Evolutionary conservation across 2,329 filamentous ascomycete species (phyloP).

Genomic region (Domatiomyces catenatus): DNA sequence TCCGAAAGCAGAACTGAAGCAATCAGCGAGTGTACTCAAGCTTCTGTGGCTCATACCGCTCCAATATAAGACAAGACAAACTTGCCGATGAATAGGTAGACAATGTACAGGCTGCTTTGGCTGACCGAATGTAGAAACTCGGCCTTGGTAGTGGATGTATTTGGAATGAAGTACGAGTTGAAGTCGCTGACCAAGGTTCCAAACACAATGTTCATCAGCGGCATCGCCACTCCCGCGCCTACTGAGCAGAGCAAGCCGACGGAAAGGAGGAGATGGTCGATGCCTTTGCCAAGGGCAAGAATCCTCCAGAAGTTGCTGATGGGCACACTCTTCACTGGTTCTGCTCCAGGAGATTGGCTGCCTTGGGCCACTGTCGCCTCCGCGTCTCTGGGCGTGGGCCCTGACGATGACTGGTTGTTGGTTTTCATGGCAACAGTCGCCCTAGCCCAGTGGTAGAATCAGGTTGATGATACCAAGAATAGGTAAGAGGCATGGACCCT

Average conservation of each 20-base stretch:
- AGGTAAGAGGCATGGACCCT: neutral
- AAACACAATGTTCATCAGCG: constrained; percentile 44
- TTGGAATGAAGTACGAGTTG: constrained; percentile 36
- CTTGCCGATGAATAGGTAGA: constrained; percentile 43
- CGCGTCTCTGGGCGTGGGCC: neutral
- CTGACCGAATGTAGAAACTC: neutral
- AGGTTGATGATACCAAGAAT: neutral
- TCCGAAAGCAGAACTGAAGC: constrained; percentile 31
- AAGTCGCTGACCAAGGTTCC: constrained; percentile 41
- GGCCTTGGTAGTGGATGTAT: neutral
- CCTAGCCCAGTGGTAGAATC: neutral
- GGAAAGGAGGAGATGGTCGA: constrained; percentile 11
- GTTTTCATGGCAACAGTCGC: neutral
- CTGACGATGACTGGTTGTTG: neutral
- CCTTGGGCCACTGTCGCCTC: neutral
- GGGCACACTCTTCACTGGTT: constrained; percentile 7
- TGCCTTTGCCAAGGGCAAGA: constrained; percentile 14
- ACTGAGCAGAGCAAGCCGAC: constrained; percentile 6
- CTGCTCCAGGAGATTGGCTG: neutral
- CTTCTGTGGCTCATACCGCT: constrained; percentile 27
- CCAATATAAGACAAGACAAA: constrained; percentile 41
- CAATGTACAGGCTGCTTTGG: constrained; percentile 28
- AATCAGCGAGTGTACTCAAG: constrained; percentile 1
- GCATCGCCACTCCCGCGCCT: constrained; percentile 8
- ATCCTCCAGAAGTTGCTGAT: constrained; percentile 18